Conservation (phyloP, 305 asterid species). For the Solanum aculeatissimum region DNA sequence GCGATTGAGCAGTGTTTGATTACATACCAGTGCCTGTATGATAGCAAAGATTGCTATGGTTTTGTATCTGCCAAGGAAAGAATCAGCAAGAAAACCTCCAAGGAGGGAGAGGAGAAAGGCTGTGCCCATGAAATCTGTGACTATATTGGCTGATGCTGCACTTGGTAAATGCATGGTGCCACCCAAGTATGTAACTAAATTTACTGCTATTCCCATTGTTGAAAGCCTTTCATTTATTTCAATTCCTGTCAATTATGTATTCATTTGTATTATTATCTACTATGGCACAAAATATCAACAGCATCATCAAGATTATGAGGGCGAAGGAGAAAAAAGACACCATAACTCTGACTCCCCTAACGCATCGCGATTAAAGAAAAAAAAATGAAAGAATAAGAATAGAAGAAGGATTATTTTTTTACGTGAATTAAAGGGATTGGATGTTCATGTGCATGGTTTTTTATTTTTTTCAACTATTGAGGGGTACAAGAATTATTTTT, state of each 20-base stretch:
- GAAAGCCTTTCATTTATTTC: slow-evolving; percentile 53
- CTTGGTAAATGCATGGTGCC: slow-evolving; percentile 47
- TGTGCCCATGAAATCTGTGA: slow-evolving; percentile 52
- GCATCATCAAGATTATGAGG: neutral
- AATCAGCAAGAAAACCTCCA: slow-evolving; percentile 54
- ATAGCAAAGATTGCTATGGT: slow-evolving; percentile 22
- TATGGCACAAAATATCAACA: neutral
- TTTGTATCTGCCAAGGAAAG: slow-evolving; percentile 45
- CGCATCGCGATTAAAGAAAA: neutral
- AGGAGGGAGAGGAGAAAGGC: slow-evolving; percentile 42
- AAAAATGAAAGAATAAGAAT: neutral
- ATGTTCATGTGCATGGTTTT: neutral
- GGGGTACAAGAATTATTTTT: too few species aligned
- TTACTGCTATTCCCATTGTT: slow-evolving; percentile 51
- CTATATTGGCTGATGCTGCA: slow-evolving; percentile 44
- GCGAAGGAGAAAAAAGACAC: neutral
- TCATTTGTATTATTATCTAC: neutral
- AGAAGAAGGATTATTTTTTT: neutral
- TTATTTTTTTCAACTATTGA: too few species aligned
- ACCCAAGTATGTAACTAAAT: slow-evolving; percentile 39
- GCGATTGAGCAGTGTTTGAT: neutral
- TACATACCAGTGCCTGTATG: slow-evolving; percentile 19
- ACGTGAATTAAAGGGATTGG: neutral
- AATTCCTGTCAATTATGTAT: slow-evolving; percentile 19
- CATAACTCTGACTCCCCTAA: too few species aligned